These are phyloP conservation scores for Penicillium griseofulvum DNA, from an alignment of 2,329 filamentous ascomycete genomes.

Conservation along the genomic window DNA sequence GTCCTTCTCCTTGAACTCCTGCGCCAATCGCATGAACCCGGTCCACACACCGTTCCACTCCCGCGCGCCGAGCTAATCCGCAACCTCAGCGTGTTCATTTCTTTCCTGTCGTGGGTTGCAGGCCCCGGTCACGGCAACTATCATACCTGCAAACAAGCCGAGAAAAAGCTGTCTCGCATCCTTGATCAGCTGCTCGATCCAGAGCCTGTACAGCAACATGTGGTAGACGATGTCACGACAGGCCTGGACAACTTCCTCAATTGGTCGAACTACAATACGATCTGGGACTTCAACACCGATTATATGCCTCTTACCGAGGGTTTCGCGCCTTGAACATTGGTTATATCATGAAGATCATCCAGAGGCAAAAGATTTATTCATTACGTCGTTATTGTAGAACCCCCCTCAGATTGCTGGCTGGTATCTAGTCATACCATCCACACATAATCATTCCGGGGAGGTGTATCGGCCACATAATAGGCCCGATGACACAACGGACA, in stretches of 20 bases:
- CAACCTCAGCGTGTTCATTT: conserved; percentile 36
- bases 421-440: conserved; percentile 34
- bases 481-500: conserved; percentile 39
- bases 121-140: conserved; percentile 37
- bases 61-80: conserved; percentile 35
- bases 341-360: not conserved
- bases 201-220: conserved; percentile 28
- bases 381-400: not conserved
- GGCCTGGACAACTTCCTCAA: conserved; percentile 33
- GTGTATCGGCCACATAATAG: conserved; percentile 34
- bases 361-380: not conserved
- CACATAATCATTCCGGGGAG: conserved; percentile 34
- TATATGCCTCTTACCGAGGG: conserved; percentile 24
- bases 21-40: conserved; percentile 30
- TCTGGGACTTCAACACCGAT: conserved; percentile 34
- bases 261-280: conserved; percentile 33
- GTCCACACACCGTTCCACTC: conserved; percentile 24
- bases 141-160: conserved; percentile 34
- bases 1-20: conserved; percentile 36
- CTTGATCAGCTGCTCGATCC: conserved; percentile 38
- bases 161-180: conserved; percentile 37
- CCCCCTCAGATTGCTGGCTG: not conserved
- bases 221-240: conserved; percentile 31
- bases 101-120: conserved; percentile 34
- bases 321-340: conserved; percentile 15